Base-by-base conservation (phyloP, 2,329 filamentous ascomycete species). In the Ophiocordyceps robertsii region DNA sequence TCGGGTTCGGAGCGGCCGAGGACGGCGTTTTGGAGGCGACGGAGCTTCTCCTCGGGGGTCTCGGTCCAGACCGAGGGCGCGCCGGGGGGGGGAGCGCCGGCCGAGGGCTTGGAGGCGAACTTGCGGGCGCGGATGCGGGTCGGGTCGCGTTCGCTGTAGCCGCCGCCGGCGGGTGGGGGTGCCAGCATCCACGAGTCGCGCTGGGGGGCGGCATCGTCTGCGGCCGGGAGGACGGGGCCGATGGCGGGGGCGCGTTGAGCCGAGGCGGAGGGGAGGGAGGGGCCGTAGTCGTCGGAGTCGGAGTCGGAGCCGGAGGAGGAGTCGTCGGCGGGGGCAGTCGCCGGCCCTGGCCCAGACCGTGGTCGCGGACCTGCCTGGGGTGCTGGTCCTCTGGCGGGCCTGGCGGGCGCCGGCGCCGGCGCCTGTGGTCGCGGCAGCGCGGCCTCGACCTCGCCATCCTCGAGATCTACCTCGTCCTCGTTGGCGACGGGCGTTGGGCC, bases 131-230 rank as follows among this genome's bases (percentile, higher is more conserved):
- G 80, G 46, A 90, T 69, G 60, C 89, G 89, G 5, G 87, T 90
- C 1, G 90, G 86, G 61, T 95, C 89, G 51, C 66, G 84, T 66
- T 59, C 84, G 64, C 49, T 74, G 51, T 75, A 56, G 64, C 65
- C 67, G 56, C 68, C 56, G 63, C 69, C 54, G 19, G 68, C 61
- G 2, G 69, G 66, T 0, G 84, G 84, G 2, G 83, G 83, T 1
- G 77, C 73, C 38, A 87, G 69, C 84, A 89, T 89, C 84, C 84
- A 89, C 54, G 86, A 81, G 65, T 94, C 89, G 53, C 90, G 80
- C 57, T 82, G 73, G 6, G 72, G 69, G 39, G 73, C 70, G 16
- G 60, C 51, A 32, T 33, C 19, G 13, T 66, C 56, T 6, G 62
- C 49, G 13, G 55, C 50, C 3, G 59, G 56, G 2, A 59, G 50